A percentile compares a stretch with the other conserved stretches of the same genome.
Evolutionary conservation across 1,139 yeast genomes (phyloP).

Genomic region (Petasospora fabianii): DNA sequence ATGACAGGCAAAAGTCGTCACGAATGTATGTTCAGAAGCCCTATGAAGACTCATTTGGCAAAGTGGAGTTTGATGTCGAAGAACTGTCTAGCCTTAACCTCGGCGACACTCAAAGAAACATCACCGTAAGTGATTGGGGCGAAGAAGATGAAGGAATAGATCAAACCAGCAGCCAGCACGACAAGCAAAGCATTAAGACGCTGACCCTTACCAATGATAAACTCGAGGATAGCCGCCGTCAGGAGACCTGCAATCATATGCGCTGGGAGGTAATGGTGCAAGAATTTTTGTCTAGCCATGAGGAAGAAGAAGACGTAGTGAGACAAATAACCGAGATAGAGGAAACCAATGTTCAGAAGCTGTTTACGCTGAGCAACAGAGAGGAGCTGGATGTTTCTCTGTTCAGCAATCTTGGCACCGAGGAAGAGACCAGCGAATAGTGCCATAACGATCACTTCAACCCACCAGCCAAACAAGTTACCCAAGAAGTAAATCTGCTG

Average conservation of each 20-base stretch:
- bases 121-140: conserved; percentile 88
- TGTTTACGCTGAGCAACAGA: conserved; percentile 64
- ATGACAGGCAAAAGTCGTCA: too few relatives aligned
- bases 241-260: conserved; percentile 85
- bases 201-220: conserved; percentile 64
- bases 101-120: conserved; percentile 55
- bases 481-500: conserved; percentile 88
- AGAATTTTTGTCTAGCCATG: conserved; percentile 89
- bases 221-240: conserved; percentile 79
- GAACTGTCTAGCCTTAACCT: conserved; percentile 75
- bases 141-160: conserved; percentile 67
- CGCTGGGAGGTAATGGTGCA: conserved; percentile 96
- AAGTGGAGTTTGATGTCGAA: conserved; percentile 79
- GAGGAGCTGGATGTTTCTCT: conserved; percentile 63
- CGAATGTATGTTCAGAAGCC: too few relatives aligned
- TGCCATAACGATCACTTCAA: conserved; percentile 67
- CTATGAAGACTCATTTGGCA: conserved; percentile 66
- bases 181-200: conserved; percentile 28
- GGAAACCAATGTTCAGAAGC: conserved; percentile 80
- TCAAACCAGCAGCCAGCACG: conserved; percentile 43
- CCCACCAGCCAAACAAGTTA: conserved; percentile 90
- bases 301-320: conserved; percentile 90
- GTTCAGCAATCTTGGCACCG: conserved; percentile 58
- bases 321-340: conserved; percentile 81
- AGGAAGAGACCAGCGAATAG: conserved; percentile 53